These are phyloP conservation scores for Aureobasidium sp. DNA, from an alignment of 2,329 filamentous ascomycete species.

Conservation along the genomic window DNA sequence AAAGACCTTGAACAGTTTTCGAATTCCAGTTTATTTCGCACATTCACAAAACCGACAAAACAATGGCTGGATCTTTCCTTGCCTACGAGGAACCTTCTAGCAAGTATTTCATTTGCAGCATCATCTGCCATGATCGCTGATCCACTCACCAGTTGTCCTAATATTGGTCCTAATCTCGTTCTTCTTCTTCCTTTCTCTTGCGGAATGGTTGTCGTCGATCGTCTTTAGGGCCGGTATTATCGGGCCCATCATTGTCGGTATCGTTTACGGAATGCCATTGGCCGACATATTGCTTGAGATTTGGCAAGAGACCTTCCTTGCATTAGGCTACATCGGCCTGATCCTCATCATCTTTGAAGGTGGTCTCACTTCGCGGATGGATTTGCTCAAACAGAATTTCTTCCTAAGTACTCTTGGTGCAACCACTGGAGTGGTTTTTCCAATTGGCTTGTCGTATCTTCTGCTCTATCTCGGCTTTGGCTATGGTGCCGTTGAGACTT, in stretches of 20 bases:
- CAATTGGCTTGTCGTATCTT: constrained; percentile 41
- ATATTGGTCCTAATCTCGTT: constrained; percentile 41
- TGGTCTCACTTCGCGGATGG: constrained; percentile 41
- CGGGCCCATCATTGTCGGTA: constrained; percentile 42
- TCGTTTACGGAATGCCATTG: constrained; percentile 41
- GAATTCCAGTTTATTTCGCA: too few relatives aligned
- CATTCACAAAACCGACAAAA: too few relatives aligned
- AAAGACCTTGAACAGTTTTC: too few relatives aligned
- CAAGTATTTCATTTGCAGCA: not conserved
- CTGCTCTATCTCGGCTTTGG: constrained; percentile 40
- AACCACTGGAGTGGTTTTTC: constrained; percentile 40
- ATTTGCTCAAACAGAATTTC: constrained; percentile 42
- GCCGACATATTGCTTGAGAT: constrained; percentile 38
- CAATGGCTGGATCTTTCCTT: constrained; percentile 8
- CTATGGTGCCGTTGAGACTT: constrained; percentile 26
- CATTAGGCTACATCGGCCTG: constrained; percentile 43
- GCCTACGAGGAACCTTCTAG: constrained; percentile 15
- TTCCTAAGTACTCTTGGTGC: constrained; percentile 37
- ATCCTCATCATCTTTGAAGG: constrained; percentile 48
- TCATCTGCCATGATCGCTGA: constrained; percentile 21
- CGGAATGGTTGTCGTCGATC: constrained; percentile 37
- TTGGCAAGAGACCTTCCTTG: constrained; percentile 43
- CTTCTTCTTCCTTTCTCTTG: constrained; percentile 38
- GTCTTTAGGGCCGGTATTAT: constrained; percentile 41
- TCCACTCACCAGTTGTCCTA: constrained; percentile 29